Percentiles rank a stretch among this genome's conserved stretches.
These are phyloP conservation scores for Beauveria asiatica DNA, from an alignment of 2,329 filamentous ascomycete species.

Conservation along the genomic window DNA sequence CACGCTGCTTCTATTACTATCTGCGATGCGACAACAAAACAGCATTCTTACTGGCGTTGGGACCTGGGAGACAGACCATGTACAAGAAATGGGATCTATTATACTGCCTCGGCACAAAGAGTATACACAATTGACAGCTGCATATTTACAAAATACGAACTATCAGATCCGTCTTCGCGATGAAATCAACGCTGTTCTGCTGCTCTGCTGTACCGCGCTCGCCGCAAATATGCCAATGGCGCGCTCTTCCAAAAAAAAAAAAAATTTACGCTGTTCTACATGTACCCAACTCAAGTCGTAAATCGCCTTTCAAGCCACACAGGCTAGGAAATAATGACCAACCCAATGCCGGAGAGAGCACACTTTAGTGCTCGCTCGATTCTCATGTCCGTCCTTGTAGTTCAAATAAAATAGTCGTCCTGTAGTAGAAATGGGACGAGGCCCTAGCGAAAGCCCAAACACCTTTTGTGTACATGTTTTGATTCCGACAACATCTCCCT, in stretches of 20 bases:
- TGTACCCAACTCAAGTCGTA: conserved; percentile 9
- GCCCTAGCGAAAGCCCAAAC: neutral
- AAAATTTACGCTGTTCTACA: neutral
- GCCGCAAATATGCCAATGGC: conserved; percentile 4
- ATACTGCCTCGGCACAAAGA: neutral
- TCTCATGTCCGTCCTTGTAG: too few relatives aligned
- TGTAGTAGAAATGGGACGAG: neutral
- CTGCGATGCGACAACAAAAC: neutral
- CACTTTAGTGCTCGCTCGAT: neutral
- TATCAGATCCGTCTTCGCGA: neutral
- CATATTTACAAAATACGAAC: neutral
- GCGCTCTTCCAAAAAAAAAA: neutral
- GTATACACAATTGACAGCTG: neutral
- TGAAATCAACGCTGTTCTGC: neutral
- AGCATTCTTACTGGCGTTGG: conserved; percentile 4
- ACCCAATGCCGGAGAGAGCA: neutral
- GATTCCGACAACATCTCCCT: neutral
- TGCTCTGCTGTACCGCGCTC: neutral
- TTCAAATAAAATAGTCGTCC: neutral
- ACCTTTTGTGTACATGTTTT: conserved; percentile 3
- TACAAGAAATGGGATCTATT: neutral
- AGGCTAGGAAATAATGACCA: neutral
- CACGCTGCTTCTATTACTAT: neutral
- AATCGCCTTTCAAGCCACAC: neutral
- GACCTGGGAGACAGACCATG: neutral